Evolutionary conservation across 768 basidiomycete genomes (phyloP), one percentile per base, ranked within the genome.

Genomic region (Hypholoma sublateritium): DNA sequence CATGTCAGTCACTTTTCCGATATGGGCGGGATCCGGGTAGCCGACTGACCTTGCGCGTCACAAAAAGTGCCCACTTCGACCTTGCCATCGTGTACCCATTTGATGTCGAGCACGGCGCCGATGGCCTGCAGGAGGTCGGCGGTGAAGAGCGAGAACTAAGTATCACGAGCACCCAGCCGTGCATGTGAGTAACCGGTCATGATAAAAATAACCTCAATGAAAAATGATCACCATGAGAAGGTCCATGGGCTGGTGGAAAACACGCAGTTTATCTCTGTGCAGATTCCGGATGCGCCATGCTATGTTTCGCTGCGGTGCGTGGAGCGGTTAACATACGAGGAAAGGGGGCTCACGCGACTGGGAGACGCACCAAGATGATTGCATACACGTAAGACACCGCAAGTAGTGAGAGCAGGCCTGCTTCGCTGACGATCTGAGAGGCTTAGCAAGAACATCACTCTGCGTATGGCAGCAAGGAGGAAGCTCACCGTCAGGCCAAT

Each of bases 71-170:
- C 74, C 1, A 57, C 60, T 32, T 68, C 61, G 2, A 78, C 74
- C 14, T 62, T 62, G 8, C 76, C 75, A 6, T 60, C 51, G 37
- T 67, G 55, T 8, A 76, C 62, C 75, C 77, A 78, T 57, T 65
- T 68, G 6, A 74, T 53, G 53, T 77, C 69, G 59, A 77, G 57
- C 11, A 72, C 65, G 12, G 72, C 70, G 0, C 78, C 78, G 11
- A 73, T 28, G 0, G 71, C 74, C 58, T 79, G 76, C 9, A 77
- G 24, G 6, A 75, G 51, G 39, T 78, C 77, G 6, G 72, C 69
- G 36, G 67, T 28, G 52, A 70, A 68, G 19, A 69, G 51, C 0
- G 66, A 65, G 36, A 70, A 62, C 70, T 72, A 41, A 21, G 16
- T 12, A 50, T 5, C 24, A 42, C 28, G 28, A 9, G 28, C 25